Percentiles rank a stretch among this genome's conserved stretches.
phyloP scores from a whole-genome alignment of 345 rosid genomes.

The Eucalyptus pauciflora region DNA sequence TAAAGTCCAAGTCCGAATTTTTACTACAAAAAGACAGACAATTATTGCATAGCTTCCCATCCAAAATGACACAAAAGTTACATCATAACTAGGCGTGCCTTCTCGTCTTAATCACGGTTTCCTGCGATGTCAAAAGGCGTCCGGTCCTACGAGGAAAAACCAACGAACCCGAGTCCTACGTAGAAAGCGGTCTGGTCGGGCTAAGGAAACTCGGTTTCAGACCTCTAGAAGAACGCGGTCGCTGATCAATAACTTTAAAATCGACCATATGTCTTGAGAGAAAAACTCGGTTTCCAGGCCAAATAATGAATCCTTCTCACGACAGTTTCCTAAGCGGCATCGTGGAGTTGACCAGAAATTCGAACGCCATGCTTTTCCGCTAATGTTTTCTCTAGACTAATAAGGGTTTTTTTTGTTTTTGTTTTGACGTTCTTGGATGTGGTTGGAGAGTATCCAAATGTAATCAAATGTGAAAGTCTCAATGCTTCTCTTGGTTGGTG shows the following conservation, averaged over 20 bases:
- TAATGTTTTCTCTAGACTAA: not conserved
- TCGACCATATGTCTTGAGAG: not conserved
- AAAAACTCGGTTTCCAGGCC: too few relatives aligned
- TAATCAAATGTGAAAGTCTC: not conserved
- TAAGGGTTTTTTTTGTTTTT: not conserved
- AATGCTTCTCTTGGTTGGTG: not conserved
- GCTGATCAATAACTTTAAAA: not conserved
- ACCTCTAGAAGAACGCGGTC: not conserved
- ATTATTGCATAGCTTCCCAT: not conserved
- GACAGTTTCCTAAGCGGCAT: not conserved
- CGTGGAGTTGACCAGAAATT: not conserved
- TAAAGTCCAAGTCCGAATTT: not conserved
- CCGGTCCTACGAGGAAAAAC: not conserved
- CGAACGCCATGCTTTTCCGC: not conserved
- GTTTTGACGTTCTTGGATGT: not conserved
- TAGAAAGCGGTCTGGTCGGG: not conserved
- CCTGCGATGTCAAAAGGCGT: not conserved
- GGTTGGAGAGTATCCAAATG: not conserved
- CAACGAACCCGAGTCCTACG: not conserved
- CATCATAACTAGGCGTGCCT: not conserved
- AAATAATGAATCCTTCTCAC: not conserved
- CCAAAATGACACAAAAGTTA: not conserved
- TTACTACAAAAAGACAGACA: not conserved
- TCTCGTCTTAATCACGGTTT: not conserved
- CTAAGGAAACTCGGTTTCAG: not conserved